Evolutionary conservation across 2,329 filamentous ascomycete species (phyloP), one percentile per base, ranked within the genome.

Genomic region (Colletotrichum sp.): DNA sequence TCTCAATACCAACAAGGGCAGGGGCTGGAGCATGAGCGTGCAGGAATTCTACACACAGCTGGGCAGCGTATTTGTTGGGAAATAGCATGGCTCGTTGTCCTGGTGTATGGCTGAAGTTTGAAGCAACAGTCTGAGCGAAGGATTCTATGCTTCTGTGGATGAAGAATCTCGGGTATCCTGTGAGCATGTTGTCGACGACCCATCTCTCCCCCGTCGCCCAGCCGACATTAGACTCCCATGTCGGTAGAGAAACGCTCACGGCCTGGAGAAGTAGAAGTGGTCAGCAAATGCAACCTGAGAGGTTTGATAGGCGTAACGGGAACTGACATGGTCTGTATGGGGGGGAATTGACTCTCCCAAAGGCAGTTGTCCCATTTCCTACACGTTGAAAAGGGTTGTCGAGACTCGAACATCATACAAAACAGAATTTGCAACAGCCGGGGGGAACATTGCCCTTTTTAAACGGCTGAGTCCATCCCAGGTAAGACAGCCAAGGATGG

Each of bases 81-180:
- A 98, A 98, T 3, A 99, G 89, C 89, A 98, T 95, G 44, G 95
- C 95, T 74, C 92, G 89, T 79, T 94, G 90, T 15, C 89, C 90
- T 1, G 89, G 83, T 21, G 7, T 67, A 39, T 86, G 87, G 55
- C 93, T 94, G 85, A 94, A 88, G 65, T 88, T 90, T 36, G 89
- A 87, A n/a, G 94, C 85, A 65, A 99, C 92, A 68, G 93, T 91
- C 64, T 88, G 85, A 16, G 93, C 93, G 75, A 99, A 93, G 36
- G 91, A 91, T 78, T 93, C 89, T 78, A 99, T 98, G 79, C 90
- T 92, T 81, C 93, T 94, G 85, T 99, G 95, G 78, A 99, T 93
- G 85, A 98, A 98, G 88, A 99, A 99, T 71, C 94, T 91, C 75
- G 97, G 97, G 85, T 99, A 99, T 36, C 97, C 97, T 57, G 95